Evolutionary conservation across 768 basidiomycete genomes (phyloP).

Genomic region (Trametes cingulata): DNA sequence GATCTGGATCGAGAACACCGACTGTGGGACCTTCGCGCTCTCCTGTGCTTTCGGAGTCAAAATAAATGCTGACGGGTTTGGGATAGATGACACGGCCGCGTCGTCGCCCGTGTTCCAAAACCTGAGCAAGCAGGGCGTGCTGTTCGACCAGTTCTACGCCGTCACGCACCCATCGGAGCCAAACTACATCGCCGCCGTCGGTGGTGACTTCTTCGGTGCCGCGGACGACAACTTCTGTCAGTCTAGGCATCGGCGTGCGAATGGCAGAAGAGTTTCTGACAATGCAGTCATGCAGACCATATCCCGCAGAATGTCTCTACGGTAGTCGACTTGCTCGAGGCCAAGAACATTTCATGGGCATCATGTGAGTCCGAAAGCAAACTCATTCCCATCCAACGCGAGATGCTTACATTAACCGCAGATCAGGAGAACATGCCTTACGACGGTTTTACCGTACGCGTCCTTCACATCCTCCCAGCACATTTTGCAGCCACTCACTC

Average conservation of each 20-base stretch:
- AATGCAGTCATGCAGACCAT: conserved; percentile 6
- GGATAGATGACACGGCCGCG: conserved; percentile 24
- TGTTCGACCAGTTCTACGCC: conserved; percentile 44
- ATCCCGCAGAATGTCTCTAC: conserved; percentile 54
- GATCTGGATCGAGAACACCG: conserved; percentile 68
- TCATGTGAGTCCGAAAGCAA: conserved; percentile 40
- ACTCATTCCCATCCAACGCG: neutral
- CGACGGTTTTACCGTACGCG: conserved; percentile 41
- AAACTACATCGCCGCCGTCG: conserved; percentile 53
- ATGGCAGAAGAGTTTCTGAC: neutral
- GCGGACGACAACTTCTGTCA: conserved; percentile 41
- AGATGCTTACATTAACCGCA: neutral
- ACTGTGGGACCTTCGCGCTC: too few species aligned
- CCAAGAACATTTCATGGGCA: conserved; percentile 58
- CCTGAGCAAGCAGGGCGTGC: conserved; percentile 52
- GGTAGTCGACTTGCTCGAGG: conserved; percentile 60
- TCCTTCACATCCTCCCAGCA: neutral
- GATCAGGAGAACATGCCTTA: conserved; percentile 59
- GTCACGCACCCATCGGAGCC: conserved; percentile 64
- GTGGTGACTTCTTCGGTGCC: conserved; percentile 57
- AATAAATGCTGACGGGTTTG: neutral
- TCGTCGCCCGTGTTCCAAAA: conserved; percentile 33
- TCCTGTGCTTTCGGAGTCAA: neutral
- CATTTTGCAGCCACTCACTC: neutral
- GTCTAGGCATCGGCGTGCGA: conserved; percentile 25